Evolutionary conservation across 2,329 filamentous ascomycete genomes (phyloP).

Genomic region (Neofusicoccum sp.): DNA sequence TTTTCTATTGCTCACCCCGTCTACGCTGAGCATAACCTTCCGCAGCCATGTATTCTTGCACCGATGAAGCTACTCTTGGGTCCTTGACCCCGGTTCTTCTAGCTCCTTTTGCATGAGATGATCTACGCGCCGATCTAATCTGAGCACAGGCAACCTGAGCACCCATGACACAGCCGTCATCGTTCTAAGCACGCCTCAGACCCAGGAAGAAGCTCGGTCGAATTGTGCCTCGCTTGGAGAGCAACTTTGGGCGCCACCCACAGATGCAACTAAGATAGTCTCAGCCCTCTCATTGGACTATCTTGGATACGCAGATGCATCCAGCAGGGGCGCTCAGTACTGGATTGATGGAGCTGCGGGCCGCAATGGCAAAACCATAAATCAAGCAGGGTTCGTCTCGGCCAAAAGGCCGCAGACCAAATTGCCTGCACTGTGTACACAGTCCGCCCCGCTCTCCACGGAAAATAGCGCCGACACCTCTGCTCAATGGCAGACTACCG

Average conservation of each 20-base stretch:
- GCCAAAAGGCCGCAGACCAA: slow-evolving; percentile 9
- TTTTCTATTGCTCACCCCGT: background rate
- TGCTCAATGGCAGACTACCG: slow-evolving; percentile 21
- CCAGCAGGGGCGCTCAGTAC: slow-evolving; percentile 5
- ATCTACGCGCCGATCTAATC: slow-evolving; percentile 11
- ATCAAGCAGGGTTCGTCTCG: slow-evolving; percentile 5
- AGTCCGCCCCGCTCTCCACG: slow-evolving; percentile 25
- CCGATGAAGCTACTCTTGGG: background rate
- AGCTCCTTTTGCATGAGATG: slow-evolving; percentile 1
- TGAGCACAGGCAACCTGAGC: slow-evolving; percentile 18
- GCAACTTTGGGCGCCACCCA: slow-evolving; percentile 18
- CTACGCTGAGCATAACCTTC: background rate
- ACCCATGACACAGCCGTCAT: slow-evolving; percentile 16
- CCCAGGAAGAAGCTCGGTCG: slow-evolving; percentile 15
- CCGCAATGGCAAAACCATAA: background rate
- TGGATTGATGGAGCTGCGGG: slow-evolving; percentile 17
- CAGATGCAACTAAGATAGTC: background rate
- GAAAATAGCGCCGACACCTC: slow-evolving; percentile 21
- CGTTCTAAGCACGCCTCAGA: slow-evolving; percentile 19
- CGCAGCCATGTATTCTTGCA: background rate
- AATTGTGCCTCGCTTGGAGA: slow-evolving; percentile 20
- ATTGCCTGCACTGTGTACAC: slow-evolving; percentile 24
- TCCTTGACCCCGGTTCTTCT: background rate
- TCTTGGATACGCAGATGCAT: slow-evolving; percentile 11
- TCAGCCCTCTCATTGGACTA: slow-evolving; percentile 13